Percentiles rank a stretch among this genome's conserved stretches.
These are phyloP conservation scores for Syzygium grande DNA, from an alignment of 345 rosid genomes.

Conservation along the genomic window DNA sequence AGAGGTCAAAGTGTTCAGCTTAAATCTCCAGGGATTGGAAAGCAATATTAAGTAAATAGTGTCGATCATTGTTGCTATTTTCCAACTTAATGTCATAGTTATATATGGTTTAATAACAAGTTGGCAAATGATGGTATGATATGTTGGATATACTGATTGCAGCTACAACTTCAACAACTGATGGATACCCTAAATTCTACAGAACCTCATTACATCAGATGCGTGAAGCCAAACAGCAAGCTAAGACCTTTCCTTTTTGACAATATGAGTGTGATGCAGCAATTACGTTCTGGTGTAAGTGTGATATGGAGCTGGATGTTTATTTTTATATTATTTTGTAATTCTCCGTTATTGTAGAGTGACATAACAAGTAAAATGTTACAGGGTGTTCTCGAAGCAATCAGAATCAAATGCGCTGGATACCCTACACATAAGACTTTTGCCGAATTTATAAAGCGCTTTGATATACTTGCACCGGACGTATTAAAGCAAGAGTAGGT, in stretches of 20 bases:
- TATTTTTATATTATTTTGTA: neutral
- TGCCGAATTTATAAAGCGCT: constrained; percentile 55
- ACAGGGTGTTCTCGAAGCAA: constrained; percentile 97
- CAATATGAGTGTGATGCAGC: constrained; percentile 60
- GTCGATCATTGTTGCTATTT: neutral
- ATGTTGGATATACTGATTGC: constrained; percentile 27
- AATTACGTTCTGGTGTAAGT: constrained; percentile 88
- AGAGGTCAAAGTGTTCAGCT: neutral
- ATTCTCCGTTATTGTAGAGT: constrained; percentile 1
- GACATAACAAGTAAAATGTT: constrained; percentile 12
- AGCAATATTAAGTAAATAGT: neutral
- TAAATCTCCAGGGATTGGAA: too few species aligned
- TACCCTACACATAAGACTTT: constrained; percentile 71
- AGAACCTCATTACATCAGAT: constrained; percentile 89
- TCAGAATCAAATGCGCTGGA: constrained; percentile 83
- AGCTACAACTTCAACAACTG: constrained; percentile 83
- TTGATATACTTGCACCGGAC: constrained; percentile 61
- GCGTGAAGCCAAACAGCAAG: constrained; percentile 76
- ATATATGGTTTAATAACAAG: neutral
- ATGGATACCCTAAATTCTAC: constrained; percentile 87
- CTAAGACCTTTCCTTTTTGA: constrained; percentile 60
- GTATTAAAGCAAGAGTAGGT: constrained; percentile 46
- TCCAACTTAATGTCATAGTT: neutral
- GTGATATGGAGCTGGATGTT: neutral
- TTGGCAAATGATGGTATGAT: neutral